Evolutionary conservation across 139 green algal species (phyloP), one percentile per base, ranked within the genome.

Genomic region (Volvox africanus): DNA sequence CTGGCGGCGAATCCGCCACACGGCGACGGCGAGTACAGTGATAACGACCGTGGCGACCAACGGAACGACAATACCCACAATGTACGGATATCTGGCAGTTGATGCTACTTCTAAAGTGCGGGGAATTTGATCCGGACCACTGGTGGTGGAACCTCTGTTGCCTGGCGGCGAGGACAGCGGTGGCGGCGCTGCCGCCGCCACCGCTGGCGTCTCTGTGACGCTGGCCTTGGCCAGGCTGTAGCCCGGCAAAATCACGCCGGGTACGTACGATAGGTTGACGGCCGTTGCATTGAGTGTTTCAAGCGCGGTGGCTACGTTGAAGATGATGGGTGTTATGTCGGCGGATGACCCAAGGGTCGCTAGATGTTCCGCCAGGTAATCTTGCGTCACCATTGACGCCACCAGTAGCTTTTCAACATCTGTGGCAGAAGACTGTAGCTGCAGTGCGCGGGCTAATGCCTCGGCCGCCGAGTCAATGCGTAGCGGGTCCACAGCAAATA

Each of bases 231-330:
- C 17, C 18, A 18, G 16, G 9, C 26, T 28, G 68, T 89, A 89
- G 26, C 84, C 68, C 1, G 84, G 84, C 67, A 89, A 44, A 0
- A 89, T 36, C 14, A 89, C 28, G 36, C 84, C 84, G 3, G 84
- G 84, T 36, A 81, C 12, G 84, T 33, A 37, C 21, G 18, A 12
- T 0, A 80, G 28, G 1, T 24, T 26, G 65, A 19, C 65, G 3
- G 65, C 26, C 20, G 16, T 24, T 28, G 26, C 36, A 13, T n/a
- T 35, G 26, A 89, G 67, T 21, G 37, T 44, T n/a, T 14, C 24
- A 0, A n/a, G 65, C 36, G 36, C 36, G 35, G 68, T 79, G 5
- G 22, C 67, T n/a, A 30, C 28, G 28, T 12, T 32, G 84, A 62
- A 67, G 3, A 20, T 44, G 68, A 28, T n/a, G 26, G 75, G 32